Base-by-base conservation (phyloP, 805 yeast species). In the Priceomyces haplophilus region DNA sequence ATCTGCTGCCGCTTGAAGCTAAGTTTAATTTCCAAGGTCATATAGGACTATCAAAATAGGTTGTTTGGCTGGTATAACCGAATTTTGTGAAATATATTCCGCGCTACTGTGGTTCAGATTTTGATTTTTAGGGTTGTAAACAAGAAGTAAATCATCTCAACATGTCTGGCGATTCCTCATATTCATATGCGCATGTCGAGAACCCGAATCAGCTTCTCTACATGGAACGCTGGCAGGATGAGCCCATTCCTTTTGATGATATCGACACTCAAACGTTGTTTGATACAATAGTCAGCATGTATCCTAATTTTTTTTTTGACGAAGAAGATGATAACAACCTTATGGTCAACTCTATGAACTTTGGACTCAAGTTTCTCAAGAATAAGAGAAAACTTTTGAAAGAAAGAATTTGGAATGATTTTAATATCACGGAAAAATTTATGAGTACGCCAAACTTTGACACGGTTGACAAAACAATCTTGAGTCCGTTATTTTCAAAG, bases 211-310 rank as follows among this genome's bases (percentile, higher is more conserved):
- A 65, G 47, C 72, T 69, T 27, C 46, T 67, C 1, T 66, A 62
- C 43, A 65, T 67, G 61, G 75, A 70, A 43, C 59, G 60, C 24
- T 70, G 76, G 76, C 51, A 51, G 10, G 68, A 67, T 36, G 71
- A 67, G 16, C 59, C 65, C 2, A 59, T 70, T 21, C 67, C 73
- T 1, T 69, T 56, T 42, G 72, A 70, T 42, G 73, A 67, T 34
- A 67, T 70, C 15, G 75, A 70, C 42, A 69, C 75, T 18, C 60
- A 58, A 13, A 47, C 59, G 8, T 53, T 70, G 15, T 46, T 65
- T 23, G 74, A 70, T 23, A 68, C 67, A 3, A 66, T 73, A 3
- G 45, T 65, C 3, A 53, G 42, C 25, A 44, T 68, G 12, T 68
- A 67, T 49, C 73, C 75, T 5, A 65, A 58, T 36, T 52, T 59